These are phyloP conservation scores for Termitomyces sp. DNA, from an alignment of 768 basidiomycete species.

Conservation along the genomic window DNA sequence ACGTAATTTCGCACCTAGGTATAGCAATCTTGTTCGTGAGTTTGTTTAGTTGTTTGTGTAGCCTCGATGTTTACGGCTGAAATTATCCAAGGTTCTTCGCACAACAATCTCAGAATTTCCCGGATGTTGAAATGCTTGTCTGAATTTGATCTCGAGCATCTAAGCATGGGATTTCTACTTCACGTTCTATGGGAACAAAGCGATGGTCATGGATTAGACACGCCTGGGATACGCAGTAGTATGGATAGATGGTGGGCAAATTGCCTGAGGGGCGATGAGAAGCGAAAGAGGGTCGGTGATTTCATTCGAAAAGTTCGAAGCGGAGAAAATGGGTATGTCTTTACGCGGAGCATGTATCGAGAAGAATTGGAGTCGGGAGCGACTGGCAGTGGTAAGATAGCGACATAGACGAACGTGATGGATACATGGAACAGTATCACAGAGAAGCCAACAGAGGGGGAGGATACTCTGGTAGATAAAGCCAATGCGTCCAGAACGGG, in stretches of 20 bases:
- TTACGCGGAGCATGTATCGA: constrained; percentile 56
- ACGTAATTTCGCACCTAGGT: constrained; percentile 46
- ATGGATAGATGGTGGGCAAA: constrained; percentile 82
- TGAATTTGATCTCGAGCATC: constrained; percentile 58
- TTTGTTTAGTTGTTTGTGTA: constrained; percentile 8
- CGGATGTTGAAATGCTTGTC: constrained; percentile 74
- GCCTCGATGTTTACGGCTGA: background rate
- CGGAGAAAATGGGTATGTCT: constrained; percentile 34
- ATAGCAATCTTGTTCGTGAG: constrained; percentile 64
- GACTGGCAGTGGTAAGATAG: constrained; percentile 19
- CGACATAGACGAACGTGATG: background rate
- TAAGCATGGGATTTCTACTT: constrained; percentile 63
- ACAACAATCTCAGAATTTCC: constrained; percentile 74
- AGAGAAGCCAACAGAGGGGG: background rate
- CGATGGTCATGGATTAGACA: constrained; percentile 46
- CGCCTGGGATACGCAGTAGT: constrained; percentile 43
- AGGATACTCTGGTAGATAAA: too few species aligned
- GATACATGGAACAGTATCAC: background rate
- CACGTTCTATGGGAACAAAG: constrained; percentile 69
- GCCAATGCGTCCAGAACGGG: constrained; percentile 4
- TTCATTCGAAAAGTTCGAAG: constrained; percentile 46
- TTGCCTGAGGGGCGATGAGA: constrained; percentile 58
- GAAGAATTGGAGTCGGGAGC: constrained; percentile 16
- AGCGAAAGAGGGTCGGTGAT: constrained; percentile 50
- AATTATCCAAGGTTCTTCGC: constrained; percentile 45